Conservation (phyloP, 1,284 basidiomycete species). For the Austropuccinia psidii region DNA sequence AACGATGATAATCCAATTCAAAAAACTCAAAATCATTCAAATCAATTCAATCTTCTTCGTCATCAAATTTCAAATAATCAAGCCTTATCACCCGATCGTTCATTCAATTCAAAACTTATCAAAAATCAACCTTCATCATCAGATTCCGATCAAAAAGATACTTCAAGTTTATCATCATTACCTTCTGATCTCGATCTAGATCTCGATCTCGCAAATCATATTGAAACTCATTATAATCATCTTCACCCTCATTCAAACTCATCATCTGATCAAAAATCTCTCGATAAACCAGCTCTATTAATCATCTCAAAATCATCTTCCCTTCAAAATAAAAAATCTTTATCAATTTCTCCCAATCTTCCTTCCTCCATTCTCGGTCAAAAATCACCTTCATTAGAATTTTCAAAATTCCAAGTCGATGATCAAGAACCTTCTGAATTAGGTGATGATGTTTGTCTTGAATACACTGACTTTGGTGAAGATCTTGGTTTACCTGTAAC, state of each 20-base stretch:
- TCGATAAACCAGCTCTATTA: too few species aligned
- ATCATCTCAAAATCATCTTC: too few species aligned
- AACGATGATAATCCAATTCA: neutral
- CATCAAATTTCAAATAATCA: too few species aligned
- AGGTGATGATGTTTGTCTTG: conserved; percentile 33
- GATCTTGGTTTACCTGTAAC: conserved; percentile 29
- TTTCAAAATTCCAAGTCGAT: too few species aligned
- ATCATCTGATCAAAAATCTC: too few species aligned
- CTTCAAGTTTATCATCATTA: neutral
- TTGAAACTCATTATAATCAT: too few species aligned
- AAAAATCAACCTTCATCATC: neutral
- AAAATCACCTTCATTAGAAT: neutral
- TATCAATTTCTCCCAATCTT: too few species aligned
- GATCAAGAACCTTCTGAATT: conserved; percentile 27
- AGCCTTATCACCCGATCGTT: neutral
- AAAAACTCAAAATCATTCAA: too few species aligned
- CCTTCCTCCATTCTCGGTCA: neutral
- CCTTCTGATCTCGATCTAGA: neutral
- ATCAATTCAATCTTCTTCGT: neutral
- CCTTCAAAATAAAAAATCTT: too few species aligned
- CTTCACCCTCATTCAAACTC: too few species aligned
- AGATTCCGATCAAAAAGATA: neutral
- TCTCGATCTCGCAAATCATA: too few species aligned
- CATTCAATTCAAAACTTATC: neutral
- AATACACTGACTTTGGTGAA: conserved; percentile 34